Conservation (phyloP, 345 rosid genomes). For the Nasturtium officinale region DNA sequence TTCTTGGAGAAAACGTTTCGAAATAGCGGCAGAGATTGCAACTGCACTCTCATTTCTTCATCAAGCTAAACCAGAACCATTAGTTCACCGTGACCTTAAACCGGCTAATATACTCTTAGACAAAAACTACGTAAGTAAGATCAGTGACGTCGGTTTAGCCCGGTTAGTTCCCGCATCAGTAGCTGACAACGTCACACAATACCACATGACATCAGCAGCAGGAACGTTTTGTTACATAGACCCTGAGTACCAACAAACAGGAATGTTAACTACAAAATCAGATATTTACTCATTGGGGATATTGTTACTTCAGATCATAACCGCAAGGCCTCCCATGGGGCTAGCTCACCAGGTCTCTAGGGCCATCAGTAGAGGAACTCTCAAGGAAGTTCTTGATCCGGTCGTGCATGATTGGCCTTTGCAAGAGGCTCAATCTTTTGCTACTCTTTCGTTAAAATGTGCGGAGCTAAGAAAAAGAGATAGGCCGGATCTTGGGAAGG, state of each 20-base stretch:
- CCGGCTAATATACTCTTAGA: slow-evolving; percentile 89
- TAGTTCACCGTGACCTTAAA: slow-evolving; percentile 85
- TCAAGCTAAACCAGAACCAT: slow-evolving; percentile 89
- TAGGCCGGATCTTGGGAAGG: slow-evolving; percentile 72
- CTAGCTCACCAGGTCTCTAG: slow-evolving; percentile 64
- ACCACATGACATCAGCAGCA: slow-evolving; percentile 82
- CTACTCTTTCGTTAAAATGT: slow-evolving; percentile 59
- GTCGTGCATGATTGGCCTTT: slow-evolving; percentile 66
- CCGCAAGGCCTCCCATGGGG: slow-evolving; percentile 82
- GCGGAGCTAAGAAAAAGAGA: slow-evolving; percentile 78
- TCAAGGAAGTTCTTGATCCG: slow-evolving; percentile 65
- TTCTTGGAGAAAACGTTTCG: slow-evolving; percentile 68
- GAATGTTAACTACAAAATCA: slow-evolving; percentile 73
- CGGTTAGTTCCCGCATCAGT: slow-evolving; percentile 80
- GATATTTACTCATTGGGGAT: slow-evolving; percentile 80
- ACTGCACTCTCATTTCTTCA: slow-evolving; percentile 83
- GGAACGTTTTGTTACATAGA: slow-evolving; percentile 91
- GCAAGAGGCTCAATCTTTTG: slow-evolving; percentile 60
- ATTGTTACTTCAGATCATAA: slow-evolving; percentile 75
- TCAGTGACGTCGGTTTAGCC: slow-evolving; percentile 89
- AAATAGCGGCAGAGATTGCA: slow-evolving; percentile 76
- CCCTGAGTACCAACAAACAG: slow-evolving; percentile 90
- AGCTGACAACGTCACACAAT: slow-evolving; percentile 74
- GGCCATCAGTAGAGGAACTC: slow-evolving; percentile 67
- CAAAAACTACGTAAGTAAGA: slow-evolving; percentile 74